Conservation (phyloP, 2,329 filamentous ascomycete species). For the Pseudocercospora pini-densiflorae region DNA sequence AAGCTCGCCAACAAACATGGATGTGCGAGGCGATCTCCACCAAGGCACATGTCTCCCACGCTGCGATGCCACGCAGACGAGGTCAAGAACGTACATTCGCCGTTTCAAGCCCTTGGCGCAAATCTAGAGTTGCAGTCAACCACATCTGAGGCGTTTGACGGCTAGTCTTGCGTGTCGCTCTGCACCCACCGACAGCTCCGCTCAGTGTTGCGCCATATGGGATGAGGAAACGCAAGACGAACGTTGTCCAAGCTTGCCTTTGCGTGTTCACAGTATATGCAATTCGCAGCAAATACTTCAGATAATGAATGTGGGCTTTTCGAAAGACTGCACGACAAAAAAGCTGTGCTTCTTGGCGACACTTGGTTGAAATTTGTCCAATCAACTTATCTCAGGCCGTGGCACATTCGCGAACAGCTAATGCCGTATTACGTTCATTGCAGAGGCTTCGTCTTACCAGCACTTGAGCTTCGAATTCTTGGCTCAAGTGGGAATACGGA, state of each 20-base stretch:
- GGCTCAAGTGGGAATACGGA: constrained; percentile 63
- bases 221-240: background rate
- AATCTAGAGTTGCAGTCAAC: background rate
- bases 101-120: background rate
- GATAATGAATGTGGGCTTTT: background rate
- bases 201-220: background rate
- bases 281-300: background rate
- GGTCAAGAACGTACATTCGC: background rate
- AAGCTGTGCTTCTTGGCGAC: background rate
- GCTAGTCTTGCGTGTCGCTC: background rate
- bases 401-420: background rate
- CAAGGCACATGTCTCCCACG: constrained; percentile 4
- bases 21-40: background rate
- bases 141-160: background rate
- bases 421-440: background rate
- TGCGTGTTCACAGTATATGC: background rate
- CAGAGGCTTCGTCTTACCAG: constrained; percentile 7
- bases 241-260: background rate
- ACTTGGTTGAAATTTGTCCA: background rate
- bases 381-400: background rate
- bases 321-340: background rate
- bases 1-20: background rate
- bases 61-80: background rate
- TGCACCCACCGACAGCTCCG: background rate
- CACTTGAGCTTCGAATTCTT: constrained; percentile 45